phyloP scores from a whole-genome alignment of 2,329 filamentous ascomycete genomes.

The Teratosphaeria destructans region DNA sequence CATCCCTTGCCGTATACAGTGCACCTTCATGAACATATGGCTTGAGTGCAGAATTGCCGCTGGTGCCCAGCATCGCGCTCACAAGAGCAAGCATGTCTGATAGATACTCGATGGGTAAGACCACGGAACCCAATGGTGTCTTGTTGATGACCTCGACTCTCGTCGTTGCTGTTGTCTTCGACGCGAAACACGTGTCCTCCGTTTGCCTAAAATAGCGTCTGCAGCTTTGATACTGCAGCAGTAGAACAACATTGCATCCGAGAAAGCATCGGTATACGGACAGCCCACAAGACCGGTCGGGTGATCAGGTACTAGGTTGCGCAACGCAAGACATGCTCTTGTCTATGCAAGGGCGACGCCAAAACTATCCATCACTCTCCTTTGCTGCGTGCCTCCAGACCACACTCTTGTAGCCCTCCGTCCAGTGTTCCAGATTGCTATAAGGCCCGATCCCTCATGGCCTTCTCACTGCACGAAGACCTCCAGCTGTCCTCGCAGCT shows the following conservation, averaged over 20 bases:
- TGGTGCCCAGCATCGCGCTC: no score
- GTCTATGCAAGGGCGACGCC: neutral
- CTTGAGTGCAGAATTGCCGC: no score
- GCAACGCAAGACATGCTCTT: neutral
- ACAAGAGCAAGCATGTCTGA: no score
- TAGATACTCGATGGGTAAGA: neutral
- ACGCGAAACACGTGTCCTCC: no score
- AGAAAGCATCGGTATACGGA: neutral
- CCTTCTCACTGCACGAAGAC: constrained; percentile 7
- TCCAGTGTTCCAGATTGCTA: neutral
- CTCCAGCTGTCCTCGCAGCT: neutral
- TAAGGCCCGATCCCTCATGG: neutral
- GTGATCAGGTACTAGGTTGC: neutral
- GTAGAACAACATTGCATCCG: neutral
- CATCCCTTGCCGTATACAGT: neutral
- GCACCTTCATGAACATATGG: no score
- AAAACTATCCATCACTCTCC: neutral
- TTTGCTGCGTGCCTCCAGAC: neutral
- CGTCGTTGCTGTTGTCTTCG: neutral
- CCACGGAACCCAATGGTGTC: neutral
- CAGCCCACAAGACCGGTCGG: neutral
- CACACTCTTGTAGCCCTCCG: neutral
- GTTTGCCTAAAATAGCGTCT: neutral
- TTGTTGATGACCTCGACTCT: neutral
- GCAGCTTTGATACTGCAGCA: neutral